Conservation (phyloP, 257 asterid species). For the Capsicum chinense region DNA sequence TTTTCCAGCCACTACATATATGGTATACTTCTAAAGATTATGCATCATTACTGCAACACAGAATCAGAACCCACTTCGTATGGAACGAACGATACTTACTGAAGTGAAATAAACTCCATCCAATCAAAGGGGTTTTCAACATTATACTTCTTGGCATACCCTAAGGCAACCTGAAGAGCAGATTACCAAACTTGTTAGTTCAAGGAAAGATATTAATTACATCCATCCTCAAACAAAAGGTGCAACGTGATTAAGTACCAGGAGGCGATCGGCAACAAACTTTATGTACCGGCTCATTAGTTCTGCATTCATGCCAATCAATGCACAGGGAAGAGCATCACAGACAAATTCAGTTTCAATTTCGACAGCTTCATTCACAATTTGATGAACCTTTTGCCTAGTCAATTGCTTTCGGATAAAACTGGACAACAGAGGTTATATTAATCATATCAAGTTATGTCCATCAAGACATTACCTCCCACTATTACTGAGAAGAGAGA, state of each 20-base stretch:
- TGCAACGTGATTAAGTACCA: constrained; percentile 48
- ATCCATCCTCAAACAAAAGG: not conserved
- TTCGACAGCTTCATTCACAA: constrained; percentile 81
- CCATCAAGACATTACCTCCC: not conserved
- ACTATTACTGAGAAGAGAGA: constrained; percentile 1
- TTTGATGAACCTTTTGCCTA: constrained; percentile 61
- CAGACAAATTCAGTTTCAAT: constrained; percentile 75
- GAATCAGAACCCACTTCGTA: not conserved
- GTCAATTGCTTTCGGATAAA: constrained; percentile 56
- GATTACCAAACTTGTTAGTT: constrained; percentile 4
- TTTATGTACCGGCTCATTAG: constrained; percentile 73
- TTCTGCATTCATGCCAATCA: constrained; percentile 73
- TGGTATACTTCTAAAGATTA: not conserved
- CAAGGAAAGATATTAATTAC: not conserved
- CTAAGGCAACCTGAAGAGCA: constrained; percentile 63
- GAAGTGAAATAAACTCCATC: constrained; percentile 83
- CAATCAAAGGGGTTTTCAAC: constrained; percentile 81
- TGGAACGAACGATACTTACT: constrained; percentile 49
- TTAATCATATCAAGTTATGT: not conserved
- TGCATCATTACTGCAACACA: not conserved
- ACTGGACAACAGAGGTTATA: constrained; percentile 42
- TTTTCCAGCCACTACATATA: not conserved
- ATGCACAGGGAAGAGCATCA: constrained; percentile 86
- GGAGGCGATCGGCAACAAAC: constrained; percentile 75
- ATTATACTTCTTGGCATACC: constrained; percentile 57